These are phyloP conservation scores for Eucalyptus dawsonii DNA, from an alignment of 345 rosid genomes.

Conservation along the genomic window DNA sequence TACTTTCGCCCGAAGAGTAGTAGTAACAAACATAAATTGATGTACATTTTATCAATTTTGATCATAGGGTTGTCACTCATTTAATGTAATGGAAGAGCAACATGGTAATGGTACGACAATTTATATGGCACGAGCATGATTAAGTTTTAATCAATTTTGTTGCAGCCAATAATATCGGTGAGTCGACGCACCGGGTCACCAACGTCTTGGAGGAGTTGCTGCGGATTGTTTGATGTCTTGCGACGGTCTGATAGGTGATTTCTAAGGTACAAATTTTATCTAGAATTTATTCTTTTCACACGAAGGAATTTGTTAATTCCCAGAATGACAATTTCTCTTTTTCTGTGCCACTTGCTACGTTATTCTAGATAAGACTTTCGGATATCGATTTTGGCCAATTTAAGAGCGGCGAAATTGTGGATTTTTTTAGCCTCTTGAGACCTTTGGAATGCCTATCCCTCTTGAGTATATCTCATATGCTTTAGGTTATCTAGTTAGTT, in stretches of 20 bases:
- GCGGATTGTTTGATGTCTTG: conserved; percentile 58
- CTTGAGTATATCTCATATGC: neutral
- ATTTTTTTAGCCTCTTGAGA: neutral
- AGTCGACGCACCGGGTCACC: conserved; percentile 1
- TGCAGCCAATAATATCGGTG: conserved; percentile 20
- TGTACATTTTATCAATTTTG: neutral
- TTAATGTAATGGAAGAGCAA: neutral
- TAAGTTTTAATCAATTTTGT: neutral
- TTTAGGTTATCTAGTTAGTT: neutral
- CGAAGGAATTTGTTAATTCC: neutral
- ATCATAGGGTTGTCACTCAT: neutral
- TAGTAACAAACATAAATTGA: neutral
- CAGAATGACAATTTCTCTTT: neutral
- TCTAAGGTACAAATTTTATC: neutral
- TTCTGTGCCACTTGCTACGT: neutral
- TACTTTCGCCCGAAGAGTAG: neutral
- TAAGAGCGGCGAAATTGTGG: neutral
- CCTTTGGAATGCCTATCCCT: neutral
- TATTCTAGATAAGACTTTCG: neutral
- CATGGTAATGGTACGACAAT: neutral
- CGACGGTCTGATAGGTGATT: conserved; percentile 10
- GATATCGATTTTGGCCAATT: neutral
- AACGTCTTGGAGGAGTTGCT: conserved; percentile 71
- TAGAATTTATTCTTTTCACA: neutral
- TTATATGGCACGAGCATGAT: neutral